Evolutionary conservation across 345 rosid genomes (phyloP).

Genomic region (Pugionium dolabratum): DNA sequence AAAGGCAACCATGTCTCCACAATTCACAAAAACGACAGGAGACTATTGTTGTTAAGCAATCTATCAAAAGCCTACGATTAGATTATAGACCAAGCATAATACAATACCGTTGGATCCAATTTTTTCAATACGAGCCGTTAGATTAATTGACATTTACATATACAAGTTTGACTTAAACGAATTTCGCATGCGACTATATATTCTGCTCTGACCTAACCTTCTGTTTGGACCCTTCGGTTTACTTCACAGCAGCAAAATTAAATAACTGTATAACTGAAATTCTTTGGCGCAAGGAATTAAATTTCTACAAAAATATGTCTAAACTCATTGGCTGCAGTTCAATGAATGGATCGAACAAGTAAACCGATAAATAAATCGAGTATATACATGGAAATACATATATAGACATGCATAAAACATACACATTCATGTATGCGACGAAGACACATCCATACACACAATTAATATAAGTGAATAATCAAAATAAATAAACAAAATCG

Average conservation of each 20-base stretch:
- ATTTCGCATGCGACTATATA: not conserved
- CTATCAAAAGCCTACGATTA: conserved; percentile 5
- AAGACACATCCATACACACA: not conserved
- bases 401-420: not conserved
- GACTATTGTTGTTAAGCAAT: not conserved
- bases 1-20: conserved; percentile 12
- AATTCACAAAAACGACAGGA: conserved; percentile 6
- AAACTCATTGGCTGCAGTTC: too few species aligned
- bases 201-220: conserved; percentile 37
- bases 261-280: conserved; percentile 11
- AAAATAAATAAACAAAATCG: not conserved
- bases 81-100: conserved; percentile 12
- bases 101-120: conserved; percentile 3
- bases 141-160: not conserved
- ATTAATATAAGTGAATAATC: not conserved
- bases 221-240: conserved; percentile 39
- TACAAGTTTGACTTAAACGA: conserved; percentile 6
- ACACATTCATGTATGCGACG: conserved; percentile 6
- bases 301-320: not conserved
- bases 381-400: not conserved
- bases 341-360: not conserved
- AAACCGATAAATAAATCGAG: not conserved
- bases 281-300: conserved; percentile 19
- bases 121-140: conserved; percentile 7
- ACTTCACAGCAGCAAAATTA: conserved; percentile 23